phyloP scores from a whole-genome alignment of 306 rosid genomes.

The Vigna nakashimae region DNA sequence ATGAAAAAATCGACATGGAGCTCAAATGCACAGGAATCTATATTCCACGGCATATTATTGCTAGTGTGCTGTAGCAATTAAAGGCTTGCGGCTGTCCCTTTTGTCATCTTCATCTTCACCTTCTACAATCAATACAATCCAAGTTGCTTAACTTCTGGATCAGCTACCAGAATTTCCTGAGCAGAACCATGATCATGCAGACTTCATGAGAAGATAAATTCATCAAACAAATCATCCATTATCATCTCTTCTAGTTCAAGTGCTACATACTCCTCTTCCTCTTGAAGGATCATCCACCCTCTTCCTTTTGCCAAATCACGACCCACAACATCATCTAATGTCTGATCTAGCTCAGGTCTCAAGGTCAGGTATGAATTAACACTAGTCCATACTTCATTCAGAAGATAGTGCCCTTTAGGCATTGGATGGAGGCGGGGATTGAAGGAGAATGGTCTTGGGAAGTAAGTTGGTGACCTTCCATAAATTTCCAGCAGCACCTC shows the following conservation, averaged over 20 bases:
- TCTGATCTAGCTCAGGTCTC: slow-evolving; percentile 81
- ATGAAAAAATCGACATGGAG: not conserved
- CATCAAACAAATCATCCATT: slow-evolving; percentile 76
- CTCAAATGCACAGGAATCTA: slow-evolving; percentile 6
- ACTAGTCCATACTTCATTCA: slow-evolving; percentile 62
- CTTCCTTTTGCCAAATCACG: slow-evolving; percentile 64
- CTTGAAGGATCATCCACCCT: slow-evolving; percentile 81
- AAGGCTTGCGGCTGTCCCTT: not conserved
- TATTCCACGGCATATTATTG: not conserved
- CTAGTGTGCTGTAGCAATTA: not conserved
- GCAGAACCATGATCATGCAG: not conserved
- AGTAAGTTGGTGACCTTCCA: slow-evolving; percentile 67
- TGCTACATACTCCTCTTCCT: slow-evolving; percentile 69
- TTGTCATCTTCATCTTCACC: not conserved
- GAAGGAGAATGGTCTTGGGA: slow-evolving; percentile 64
- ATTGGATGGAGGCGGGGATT: slow-evolving; percentile 54
- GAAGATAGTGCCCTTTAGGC: slow-evolving; percentile 63
- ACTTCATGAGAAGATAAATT: slow-evolving; percentile 54
- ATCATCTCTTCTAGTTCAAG: slow-evolving; percentile 83
- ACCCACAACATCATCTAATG: slow-evolving; percentile 76
- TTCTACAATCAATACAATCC: not conserved
- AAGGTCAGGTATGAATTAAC: slow-evolving; percentile 53
- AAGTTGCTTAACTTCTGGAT: slow-evolving; percentile 4
- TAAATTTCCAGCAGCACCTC: slow-evolving; percentile 61
- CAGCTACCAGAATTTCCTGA: slow-evolving; percentile 11